Base-by-base conservation (phyloP, 2,329 filamentous ascomycete species). In the Tolypocladium ovalisporum region DNA sequence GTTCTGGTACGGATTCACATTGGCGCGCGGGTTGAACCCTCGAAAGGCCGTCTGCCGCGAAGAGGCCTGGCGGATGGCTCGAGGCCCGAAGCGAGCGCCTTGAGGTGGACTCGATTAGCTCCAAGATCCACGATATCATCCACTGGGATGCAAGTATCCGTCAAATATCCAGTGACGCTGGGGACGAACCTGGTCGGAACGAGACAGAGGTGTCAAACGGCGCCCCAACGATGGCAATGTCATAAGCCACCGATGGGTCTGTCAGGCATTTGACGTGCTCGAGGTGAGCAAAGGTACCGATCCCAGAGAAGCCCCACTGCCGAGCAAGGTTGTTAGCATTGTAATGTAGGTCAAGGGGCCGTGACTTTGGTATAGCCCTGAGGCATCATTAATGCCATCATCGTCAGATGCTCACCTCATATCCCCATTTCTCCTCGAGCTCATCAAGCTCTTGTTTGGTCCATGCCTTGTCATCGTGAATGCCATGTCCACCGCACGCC, bases 11-110 rank as follows among this genome's bases (percentile, higher is more conserved):
- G 92, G 90, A 71, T 96, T 97, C 63, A 96, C 80, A 42, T 80
- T 81, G 1, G 90, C 90, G 27, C 90, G 85, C 2, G 88, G 83
- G 72, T 96, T 96, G 80, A 88, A 75, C 67, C 87, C 88, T 47
- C 90, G 83, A 70, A 88, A 89, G 3, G 85, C 81, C 17, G 87
- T 90, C 73, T 96, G 91, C 24, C 91, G 85, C 9, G 86, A 80
- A 36, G 89, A 93, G 44, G 90, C 91, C 42, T 89, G 86, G 57
- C 92, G 87, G 66, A 97, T 96, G 47, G 90, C 89, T 51, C 90
- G 84, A 37, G 92, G 92, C 0, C 92, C 92, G 68, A 96, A 96
- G 10, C 92, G 84, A 19, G 88, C 88, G 42, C 87, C 80, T 76
- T 59, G n/a, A 24, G 9, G 64, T n/a, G 6, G 60, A 62, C 13